phyloP scores from a whole-genome alignment of 495 filamentous ascomycete species.

The Trichoderma virens region DNA sequence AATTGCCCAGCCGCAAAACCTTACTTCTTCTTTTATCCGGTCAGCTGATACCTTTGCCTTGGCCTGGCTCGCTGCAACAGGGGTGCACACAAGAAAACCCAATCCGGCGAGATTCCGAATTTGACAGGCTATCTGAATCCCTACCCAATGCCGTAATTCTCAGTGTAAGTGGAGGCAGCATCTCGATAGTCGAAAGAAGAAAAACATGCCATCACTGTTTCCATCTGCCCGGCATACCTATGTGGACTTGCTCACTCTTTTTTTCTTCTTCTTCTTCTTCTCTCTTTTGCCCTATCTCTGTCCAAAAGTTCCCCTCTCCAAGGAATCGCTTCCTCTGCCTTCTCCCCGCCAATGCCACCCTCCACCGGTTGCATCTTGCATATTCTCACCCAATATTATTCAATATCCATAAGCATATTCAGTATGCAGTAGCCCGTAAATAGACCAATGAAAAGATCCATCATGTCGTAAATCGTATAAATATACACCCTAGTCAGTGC shows the following conservation, averaged over 20 bases:
- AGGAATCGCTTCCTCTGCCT: neutral
- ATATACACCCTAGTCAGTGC: too few relatives aligned
- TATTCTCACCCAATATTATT: neutral
- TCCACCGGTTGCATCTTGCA: conserved; percentile 1
- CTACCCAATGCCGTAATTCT: too few relatives aligned
- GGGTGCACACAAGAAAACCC: too few relatives aligned
- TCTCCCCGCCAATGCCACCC: neutral
- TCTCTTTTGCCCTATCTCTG: neutral
- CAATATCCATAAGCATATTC: too few relatives aligned
- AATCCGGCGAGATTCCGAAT: neutral
- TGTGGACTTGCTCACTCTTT: neutral
- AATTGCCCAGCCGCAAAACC: too few relatives aligned
- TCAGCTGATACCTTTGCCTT: neutral
- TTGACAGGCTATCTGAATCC: neutral
- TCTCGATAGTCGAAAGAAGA: too few relatives aligned
- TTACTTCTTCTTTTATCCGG: neutral
- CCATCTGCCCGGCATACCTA: neutral
- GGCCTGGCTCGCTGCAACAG: neutral
- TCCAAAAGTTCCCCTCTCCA: too few relatives aligned
- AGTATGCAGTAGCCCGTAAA: too few relatives aligned
- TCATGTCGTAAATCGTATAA: too few relatives aligned
- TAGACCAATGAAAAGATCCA: too few relatives aligned
- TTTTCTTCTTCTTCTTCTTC: neutral
- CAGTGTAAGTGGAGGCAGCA: neutral
- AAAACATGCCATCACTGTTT: neutral